phyloP scores from a whole-genome alignment of 441 rosid genomes.

The Gossypium lobatum region DNA sequence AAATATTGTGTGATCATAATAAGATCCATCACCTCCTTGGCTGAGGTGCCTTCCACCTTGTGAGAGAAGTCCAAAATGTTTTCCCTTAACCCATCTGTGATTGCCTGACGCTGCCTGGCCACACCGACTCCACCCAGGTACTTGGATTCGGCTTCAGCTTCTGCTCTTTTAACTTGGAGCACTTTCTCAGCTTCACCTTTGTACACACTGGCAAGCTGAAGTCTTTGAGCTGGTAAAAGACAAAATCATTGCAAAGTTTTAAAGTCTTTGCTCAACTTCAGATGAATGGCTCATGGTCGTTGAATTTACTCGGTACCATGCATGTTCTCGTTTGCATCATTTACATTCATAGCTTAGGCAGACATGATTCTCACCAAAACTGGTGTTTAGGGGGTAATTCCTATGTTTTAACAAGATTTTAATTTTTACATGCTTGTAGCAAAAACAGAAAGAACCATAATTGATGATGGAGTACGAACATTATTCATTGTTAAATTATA shows the following conservation, averaged over 20 bases:
- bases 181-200: constrained; percentile 97
- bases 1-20: constrained; percentile 96
- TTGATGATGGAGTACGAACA: not conserved
- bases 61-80: constrained; percentile 89
- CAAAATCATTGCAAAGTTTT: constrained; percentile 5
- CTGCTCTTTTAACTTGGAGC: constrained; percentile 78
- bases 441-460: not conserved
- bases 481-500: too few relatives aligned
- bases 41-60: constrained; percentile 80
- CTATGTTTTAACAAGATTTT: not conserved
- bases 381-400: not conserved
- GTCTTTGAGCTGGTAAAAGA: constrained; percentile 71
- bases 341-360: not conserved
- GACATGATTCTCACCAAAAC: constrained; percentile 1
- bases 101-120: constrained; percentile 97
- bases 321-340: not conserved
- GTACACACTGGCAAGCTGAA: constrained; percentile 94
- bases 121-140: constrained; percentile 94
- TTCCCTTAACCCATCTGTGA: constrained; percentile 87
- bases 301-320: not conserved
- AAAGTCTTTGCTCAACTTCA: not conserved
- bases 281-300: not conserved
- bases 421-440: not conserved
- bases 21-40: constrained; percentile 95
- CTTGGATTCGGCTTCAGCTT: constrained; percentile 94